Evolutionary conservation across 345 rosid genomes (phyloP).

Genomic region (Hirschfeldia incana): DNA sequence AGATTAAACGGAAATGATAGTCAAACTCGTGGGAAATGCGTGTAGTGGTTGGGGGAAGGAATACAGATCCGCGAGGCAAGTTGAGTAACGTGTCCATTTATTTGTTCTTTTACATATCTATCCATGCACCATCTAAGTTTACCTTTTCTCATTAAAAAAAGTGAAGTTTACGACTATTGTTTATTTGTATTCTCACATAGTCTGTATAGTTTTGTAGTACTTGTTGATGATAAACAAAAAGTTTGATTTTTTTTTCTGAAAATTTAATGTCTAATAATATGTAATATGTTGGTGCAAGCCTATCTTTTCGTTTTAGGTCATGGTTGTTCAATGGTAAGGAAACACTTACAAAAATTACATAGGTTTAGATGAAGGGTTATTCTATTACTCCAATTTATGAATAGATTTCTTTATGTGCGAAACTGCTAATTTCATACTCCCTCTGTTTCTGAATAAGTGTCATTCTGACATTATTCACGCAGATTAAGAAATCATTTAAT

Average conservation of each 20-base stretch:
- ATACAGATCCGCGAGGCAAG: conserved; percentile 30
- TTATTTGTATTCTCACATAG: neutral
- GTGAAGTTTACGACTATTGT: neutral
- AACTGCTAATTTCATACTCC: too few species aligned
- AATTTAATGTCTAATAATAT: neutral
- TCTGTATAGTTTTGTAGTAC: neutral
- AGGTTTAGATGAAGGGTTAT: neutral
- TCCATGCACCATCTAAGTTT: conserved; percentile 18
- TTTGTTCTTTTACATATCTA: neutral
- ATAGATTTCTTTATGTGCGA: too few species aligned
- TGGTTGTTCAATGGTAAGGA: neutral
- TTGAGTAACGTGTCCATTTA: conserved; percentile 26
- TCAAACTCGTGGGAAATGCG: conserved; percentile 42
- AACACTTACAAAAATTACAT: neutral
- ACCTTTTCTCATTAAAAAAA: neutral
- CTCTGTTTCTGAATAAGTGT: too few species aligned
- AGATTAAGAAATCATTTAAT: too few species aligned
- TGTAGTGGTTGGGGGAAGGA: conserved; percentile 36
- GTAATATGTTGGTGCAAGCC: neutral
- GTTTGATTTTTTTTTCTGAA: neutral
- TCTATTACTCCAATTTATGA: too few species aligned
- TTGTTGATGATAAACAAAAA: neutral
- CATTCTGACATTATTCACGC: too few species aligned
- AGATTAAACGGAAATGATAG: conserved; percentile 6
- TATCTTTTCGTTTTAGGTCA: neutral